Evolutionary conservation across 768 basidiomycete genomes (phyloP).

Genomic region (Austroboletus festivus): DNA sequence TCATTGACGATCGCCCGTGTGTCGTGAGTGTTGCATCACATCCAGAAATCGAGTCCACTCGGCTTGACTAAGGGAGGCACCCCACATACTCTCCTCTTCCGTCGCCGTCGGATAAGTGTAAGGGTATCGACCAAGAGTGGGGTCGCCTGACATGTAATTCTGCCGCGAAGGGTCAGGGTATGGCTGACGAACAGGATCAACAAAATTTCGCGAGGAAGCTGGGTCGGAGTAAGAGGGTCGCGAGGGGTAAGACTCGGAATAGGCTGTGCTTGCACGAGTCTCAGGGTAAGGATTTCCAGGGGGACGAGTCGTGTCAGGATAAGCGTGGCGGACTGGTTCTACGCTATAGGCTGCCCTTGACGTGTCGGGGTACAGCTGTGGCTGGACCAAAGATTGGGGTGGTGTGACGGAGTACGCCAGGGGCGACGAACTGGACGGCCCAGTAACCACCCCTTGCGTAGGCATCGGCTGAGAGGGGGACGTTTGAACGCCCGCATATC

Average conservation of each 20-base stretch:
- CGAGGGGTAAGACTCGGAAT: slow-evolving; percentile 24
- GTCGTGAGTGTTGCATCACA: slow-evolving; percentile 51
- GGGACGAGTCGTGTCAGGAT: slow-evolving; percentile 20
- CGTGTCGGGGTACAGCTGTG: slow-evolving; percentile 26
- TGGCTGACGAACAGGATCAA: slow-evolving; percentile 20
- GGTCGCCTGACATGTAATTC: slow-evolving; percentile 24
- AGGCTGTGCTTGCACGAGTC: slow-evolving; percentile 18
- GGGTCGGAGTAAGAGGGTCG: slow-evolving; percentile 26
- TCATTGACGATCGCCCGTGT: slow-evolving; percentile 28
- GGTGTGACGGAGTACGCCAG: slow-evolving; percentile 21
- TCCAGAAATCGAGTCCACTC: slow-evolving; percentile 72
- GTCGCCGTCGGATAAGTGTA: slow-evolving; percentile 43
- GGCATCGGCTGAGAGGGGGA: slow-evolving; percentile 26
- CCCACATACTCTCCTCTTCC: slow-evolving; percentile 71
- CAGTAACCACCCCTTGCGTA: slow-evolving; percentile 15
- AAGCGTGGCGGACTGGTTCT: slow-evolving; percentile 22
- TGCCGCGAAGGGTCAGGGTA: slow-evolving; percentile 29
- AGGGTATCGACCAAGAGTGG: slow-evolving; percentile 22
- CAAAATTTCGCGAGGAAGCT: slow-evolving; percentile 23
- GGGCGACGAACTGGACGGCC: slow-evolving; percentile 22
- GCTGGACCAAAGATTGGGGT: slow-evolving; percentile 21
- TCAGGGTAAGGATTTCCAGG: slow-evolving; percentile 31
- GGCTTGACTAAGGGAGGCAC: slow-evolving; percentile 69
- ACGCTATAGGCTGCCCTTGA: slow-evolving; percentile 19
- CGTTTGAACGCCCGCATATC: slow-evolving; percentile 18